Conservation (phyloP, 2,329 filamentous ascomycete genomes). For the Curvularia hawaiiensis region DNA sequence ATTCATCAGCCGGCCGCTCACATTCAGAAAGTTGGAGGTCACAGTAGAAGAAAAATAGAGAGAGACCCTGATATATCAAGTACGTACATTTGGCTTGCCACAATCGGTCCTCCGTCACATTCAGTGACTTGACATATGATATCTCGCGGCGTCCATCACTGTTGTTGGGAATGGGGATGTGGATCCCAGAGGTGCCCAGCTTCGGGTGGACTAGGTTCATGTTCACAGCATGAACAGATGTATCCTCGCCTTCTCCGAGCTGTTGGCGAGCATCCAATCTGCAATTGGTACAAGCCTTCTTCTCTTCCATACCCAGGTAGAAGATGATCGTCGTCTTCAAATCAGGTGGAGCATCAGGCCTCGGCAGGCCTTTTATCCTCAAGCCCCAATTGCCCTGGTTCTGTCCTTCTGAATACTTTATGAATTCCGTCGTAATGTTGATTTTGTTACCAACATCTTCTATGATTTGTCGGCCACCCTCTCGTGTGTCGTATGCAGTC, state of each 20-base stretch:
- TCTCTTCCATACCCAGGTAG: constrained; percentile 78
- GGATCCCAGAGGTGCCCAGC: constrained; percentile 78
- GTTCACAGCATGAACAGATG: constrained; percentile 65
- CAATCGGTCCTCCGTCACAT: constrained; percentile 66
- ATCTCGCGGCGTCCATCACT: constrained; percentile 60
- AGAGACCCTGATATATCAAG: background rate
- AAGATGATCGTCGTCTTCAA: constrained; percentile 80
- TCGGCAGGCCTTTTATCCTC: constrained; percentile 77
- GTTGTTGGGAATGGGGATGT: constrained; percentile 68
- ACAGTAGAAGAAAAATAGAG: no score
- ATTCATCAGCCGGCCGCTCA: constrained; percentile 20
- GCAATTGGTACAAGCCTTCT: constrained; percentile 55
- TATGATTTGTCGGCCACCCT: constrained; percentile 83
- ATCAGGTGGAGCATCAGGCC: constrained; percentile 66
- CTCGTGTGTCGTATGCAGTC: constrained; percentile 91
- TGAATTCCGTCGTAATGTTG: constrained; percentile 87
- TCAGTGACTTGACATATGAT: constrained; percentile 73
- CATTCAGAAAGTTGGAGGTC: background rate
- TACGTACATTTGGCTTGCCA: constrained; percentile 77
- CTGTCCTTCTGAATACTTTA: constrained; percentile 84
- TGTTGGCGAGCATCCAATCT: constrained; percentile 61
- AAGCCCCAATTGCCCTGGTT: constrained; percentile 90
- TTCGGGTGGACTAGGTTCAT: constrained; percentile 70
- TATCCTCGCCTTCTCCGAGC: constrained; percentile 52
- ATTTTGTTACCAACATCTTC: constrained; percentile 84